These are phyloP conservation scores for Lentinula lateritia DNA, from an alignment of 768 basidiomycete genomes.

Conservation along the genomic window DNA sequence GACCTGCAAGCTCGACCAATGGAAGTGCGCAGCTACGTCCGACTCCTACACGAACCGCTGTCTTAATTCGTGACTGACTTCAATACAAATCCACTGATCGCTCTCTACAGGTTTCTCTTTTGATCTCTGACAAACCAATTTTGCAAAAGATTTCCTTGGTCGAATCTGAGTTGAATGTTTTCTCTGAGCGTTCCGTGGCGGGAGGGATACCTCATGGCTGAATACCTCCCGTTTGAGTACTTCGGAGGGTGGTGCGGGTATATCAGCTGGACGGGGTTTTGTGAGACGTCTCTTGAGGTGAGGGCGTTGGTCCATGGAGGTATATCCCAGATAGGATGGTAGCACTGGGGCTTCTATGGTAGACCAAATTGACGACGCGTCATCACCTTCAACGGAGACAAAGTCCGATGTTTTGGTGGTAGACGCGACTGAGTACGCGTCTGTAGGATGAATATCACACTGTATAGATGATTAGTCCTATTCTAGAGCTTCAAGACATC, in stretches of 20 bases:
- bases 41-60: neutral
- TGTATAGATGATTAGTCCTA: neutral
- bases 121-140: neutral
- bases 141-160: neutral
- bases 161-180: neutral
- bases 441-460: neutral
- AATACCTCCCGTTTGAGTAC: constrained; percentile 5
- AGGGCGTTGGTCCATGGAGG: neutral
- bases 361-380: constrained; percentile 1
- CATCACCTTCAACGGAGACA: neutral
- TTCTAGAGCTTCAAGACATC: neutral
- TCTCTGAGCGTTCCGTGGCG: neutral
- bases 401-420: neutral
- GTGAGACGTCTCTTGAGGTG: neutral
- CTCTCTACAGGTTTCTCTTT: neutral
- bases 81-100: constrained; percentile 6
- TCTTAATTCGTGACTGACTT: constrained; percentile 7
- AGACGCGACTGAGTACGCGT: neutral
- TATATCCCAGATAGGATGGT: neutral
- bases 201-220: constrained; percentile 1
- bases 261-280: constrained; percentile 4
- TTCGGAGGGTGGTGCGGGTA: constrained; percentile 7
- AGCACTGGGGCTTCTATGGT: neutral
- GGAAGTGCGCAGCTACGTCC: neutral
- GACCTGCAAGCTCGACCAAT: neutral